A percentile compares a stretch with the other conserved stretches of the same genome.
Conservation (phyloP, 148 eudicot genomes). For the Fallopia convolvulus region DNA sequence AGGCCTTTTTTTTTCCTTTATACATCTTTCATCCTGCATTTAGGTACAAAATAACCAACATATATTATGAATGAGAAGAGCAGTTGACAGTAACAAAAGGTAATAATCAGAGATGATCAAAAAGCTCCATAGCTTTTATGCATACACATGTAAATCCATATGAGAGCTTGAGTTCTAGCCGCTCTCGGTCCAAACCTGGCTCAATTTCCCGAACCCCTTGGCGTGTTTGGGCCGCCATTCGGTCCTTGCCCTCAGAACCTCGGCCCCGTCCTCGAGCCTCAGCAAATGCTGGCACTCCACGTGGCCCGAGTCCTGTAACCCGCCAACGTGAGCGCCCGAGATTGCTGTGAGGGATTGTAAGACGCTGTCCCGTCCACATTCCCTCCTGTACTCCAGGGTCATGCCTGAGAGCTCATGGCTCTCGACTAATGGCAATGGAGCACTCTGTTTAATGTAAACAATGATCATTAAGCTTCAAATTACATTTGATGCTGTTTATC, state of each 20-base stretch:
- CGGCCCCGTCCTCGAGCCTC: constrained; percentile 71
- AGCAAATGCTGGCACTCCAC: constrained; percentile 89
- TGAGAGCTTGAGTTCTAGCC: constrained; percentile 20
- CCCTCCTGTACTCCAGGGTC: constrained; percentile 84
- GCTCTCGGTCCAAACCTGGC: constrained; percentile 28
- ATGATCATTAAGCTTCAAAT: neutral
- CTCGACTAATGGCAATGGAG: constrained; percentile 60
- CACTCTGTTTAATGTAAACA: constrained; percentile 47
- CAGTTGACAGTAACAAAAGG: neutral
- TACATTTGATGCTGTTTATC: no score
- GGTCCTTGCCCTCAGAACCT: constrained; percentile 75
- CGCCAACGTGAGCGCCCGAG: constrained; percentile 35
- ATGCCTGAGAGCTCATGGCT: constrained; percentile 72
- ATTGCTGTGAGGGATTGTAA: constrained; percentile 69
- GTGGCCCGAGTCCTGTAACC: constrained; percentile 35
- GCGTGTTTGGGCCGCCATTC: constrained; percentile 77
- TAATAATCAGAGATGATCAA: no score
- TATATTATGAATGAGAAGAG: neutral
- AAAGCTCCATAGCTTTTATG: neutral
- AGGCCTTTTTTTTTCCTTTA: neutral
- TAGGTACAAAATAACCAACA: neutral
- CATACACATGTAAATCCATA: constrained; percentile 4
- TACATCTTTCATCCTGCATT: constrained; percentile 7
- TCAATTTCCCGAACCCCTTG: constrained; percentile 28
- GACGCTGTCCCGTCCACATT: constrained; percentile 72